Conservation (phyloP, 371 early-diverging fungal genomes). For the Batkoa obscura region DNA sequence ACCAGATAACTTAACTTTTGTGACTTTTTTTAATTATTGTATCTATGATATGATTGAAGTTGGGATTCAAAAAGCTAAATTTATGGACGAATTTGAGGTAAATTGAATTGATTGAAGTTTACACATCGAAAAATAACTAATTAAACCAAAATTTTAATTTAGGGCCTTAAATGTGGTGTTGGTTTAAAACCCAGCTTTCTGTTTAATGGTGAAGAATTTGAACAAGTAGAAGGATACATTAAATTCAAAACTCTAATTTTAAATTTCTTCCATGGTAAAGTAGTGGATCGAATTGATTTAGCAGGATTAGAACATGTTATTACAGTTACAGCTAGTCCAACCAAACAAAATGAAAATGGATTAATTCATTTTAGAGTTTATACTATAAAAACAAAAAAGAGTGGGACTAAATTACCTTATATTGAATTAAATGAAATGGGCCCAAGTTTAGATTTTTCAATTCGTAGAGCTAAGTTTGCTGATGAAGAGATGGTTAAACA, state of each 20-base stretch:
- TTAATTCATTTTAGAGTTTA: conserved; percentile 61
- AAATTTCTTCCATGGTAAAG: conserved; percentile 68
- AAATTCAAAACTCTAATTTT: conserved; percentile 55
- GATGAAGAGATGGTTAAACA: conserved; percentile 61
- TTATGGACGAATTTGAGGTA: conserved; percentile 55
- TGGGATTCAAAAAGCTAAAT: conserved; percentile 43
- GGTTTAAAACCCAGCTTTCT: conserved; percentile 79
- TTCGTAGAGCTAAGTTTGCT: conserved; percentile 56
- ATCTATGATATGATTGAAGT: conserved; percentile 91
- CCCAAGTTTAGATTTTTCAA: conserved; percentile 60
- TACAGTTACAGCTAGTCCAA: conserved; percentile 53
- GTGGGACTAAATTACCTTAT: conserved; percentile 62
- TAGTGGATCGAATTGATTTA: conserved; percentile 45
- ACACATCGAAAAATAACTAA: background rate
- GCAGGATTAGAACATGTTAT: conserved; percentile 81
- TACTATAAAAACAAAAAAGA: conserved; percentile 63
- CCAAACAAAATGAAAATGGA: conserved; percentile 9
- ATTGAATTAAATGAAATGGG: conserved; percentile 90
- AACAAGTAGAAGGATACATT: conserved; percentile 37
- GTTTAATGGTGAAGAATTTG: conserved; percentile 80
- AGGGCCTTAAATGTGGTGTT: conserved; percentile 52
- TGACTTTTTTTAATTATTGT: conserved; percentile 79
- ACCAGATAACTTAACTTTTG: conserved; percentile 80
- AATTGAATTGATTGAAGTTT: background rate
- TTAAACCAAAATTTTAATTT: background rate